Percentiles rank a stretch among this genome's conserved stretches.
Conservation (phyloP, 352 stramenopile genomes). For the Pythium biforme region DNA sequence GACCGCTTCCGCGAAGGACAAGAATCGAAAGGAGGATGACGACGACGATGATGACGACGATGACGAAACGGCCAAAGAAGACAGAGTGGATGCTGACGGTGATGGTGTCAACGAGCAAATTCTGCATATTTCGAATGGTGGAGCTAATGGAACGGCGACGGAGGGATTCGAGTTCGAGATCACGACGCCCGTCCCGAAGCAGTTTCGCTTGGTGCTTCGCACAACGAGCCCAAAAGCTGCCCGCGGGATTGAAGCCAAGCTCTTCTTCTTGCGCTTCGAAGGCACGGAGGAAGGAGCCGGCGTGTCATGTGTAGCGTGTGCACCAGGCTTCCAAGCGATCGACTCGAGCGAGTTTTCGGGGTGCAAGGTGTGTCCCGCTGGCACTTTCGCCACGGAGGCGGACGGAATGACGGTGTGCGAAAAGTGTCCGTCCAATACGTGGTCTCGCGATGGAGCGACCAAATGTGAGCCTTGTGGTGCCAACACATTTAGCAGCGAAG, state of each 20-base stretch:
- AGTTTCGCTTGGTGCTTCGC: conserved; percentile 63
- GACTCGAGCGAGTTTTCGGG: conserved; percentile 33
- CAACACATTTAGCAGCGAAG: conserved; percentile 60
- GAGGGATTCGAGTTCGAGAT: conserved; percentile 57
- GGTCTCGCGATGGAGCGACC: conserved; percentile 45
- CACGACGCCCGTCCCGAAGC: conserved; percentile 39
- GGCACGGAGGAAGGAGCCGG: conserved; percentile 51
- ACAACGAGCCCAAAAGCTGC: conserved; percentile 43
- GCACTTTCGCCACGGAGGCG: conserved; percentile 37
- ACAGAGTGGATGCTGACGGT: conserved; percentile 28
- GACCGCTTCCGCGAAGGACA: conserved; percentile 4
- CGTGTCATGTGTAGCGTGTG: conserved; percentile 54
- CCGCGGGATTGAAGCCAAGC: conserved; percentile 46
- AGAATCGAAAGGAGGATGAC: conserved; percentile 8
- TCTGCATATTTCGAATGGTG: conserved; percentile 59
- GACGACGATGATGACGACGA: conserved; percentile 25
- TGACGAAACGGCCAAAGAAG: conserved; percentile 15
- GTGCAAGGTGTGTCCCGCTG: conserved; percentile 61
- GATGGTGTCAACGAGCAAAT: conserved; percentile 32
- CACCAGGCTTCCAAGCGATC: conserved; percentile 47
- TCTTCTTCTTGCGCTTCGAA: conserved; percentile 49
- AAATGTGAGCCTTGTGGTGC: conserved; percentile 53
- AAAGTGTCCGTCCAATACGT: conserved; percentile 59
- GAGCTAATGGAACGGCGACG: conserved; percentile 64
- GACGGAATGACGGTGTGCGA: conserved; percentile 47